Evolutionary conservation across 495 filamentous ascomycete genomes (phyloP), one percentile per base, ranked within the genome.

Genomic region (Hypoxylon fragiforme): DNA sequence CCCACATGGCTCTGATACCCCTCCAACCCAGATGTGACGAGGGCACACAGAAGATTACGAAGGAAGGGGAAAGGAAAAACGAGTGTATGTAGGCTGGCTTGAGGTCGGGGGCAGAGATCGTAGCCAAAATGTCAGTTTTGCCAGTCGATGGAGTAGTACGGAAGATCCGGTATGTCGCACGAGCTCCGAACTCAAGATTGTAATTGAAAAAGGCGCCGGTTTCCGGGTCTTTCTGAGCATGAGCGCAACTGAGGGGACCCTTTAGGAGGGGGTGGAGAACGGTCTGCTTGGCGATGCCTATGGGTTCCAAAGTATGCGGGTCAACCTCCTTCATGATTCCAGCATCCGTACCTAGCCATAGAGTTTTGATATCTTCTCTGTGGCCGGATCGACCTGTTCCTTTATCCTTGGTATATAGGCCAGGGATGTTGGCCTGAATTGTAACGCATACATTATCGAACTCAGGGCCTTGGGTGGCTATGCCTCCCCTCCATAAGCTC

Each of bases 141-240:
- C 85, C 87, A 0, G 79, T 86, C 0, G 77, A 61, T 0, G 79
- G 78, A 5, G 73, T 83, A 11, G 83, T 78, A 3, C 70, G 64
- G 65, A 91, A 92, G 20, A 91, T 62, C 1, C 85, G 82, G 57
- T 91, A 94, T 0, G 57, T 47, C 1, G 74, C 24, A 12, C 28
- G 19, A 7, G 50, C 61, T 20, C 70, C 73, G 34, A 72, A 21
- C 0, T 77, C 80, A 26, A 90, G 79, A 63, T 92, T 92, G 72
- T 78, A 90, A 63, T 91, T 92, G 73, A 79, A 89, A n/a, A 88
- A 64, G 53, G 91, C 87, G 1, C 89, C 89, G 0, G 85, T 91
- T 0, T 73, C 58, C 0, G 86, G 88, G 56, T 91, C 87, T 0
- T 76, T 74, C n/a, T 83, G 81, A 4, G 86, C 80, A 64, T 92